Base-by-base conservation (phyloP, 2,329 filamentous ascomycete genomes). In the Sporothrix sp. region DNA sequence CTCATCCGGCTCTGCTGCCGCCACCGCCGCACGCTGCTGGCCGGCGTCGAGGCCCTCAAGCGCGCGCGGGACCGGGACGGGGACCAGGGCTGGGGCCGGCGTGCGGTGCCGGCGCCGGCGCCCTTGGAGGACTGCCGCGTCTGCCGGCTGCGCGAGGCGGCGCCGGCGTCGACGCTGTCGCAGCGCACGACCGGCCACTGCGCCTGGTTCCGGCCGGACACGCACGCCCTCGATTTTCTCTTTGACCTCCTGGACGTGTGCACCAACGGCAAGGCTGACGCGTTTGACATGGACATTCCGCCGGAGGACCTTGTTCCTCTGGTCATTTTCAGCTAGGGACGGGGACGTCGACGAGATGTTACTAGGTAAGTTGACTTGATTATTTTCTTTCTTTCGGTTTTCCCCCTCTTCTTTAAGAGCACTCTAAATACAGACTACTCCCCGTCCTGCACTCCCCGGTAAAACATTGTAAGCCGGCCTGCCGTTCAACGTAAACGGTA, bases 201-300 rank as follows among this genome's bases (percentile, higher is more conserved):
- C 51, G 49, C 39, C 16, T 52, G 51, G 51, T 52, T 35, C 45
- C 39, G 25, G n/a, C 46, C 51, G 3, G 46, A 40, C 21, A 10
- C 11, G 11, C 39, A 21, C 20, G 45, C 27, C 11, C 20, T 11
- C 11, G 25, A 8, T n/a, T 37, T 52, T 7, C 45, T 52, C 1
- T 4, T 2, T 2, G 6, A 20, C 9, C 20, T 52, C 6, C 38
- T 28, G 10, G 13, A 14, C 2, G 38, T 52, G 6, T 40, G 50
- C 38, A 10, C 25, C 14, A n/a, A 13, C 45, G 13, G 10, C 6
- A 6, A 37, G 9, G n/a, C n/a, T n/a, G n/a, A n/a, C n/a, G n/a
- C n/a, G n/a, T n/a, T n/a, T n/a, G n/a, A n/a, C n/a, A n/a, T n/a
- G n/a, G n/a, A n/a, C n/a, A n/a, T n/a, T n/a, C n/a, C n/a, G n/a